Conservation (phyloP, 306 rosid genomes). For the Comarum palustre region DNA sequence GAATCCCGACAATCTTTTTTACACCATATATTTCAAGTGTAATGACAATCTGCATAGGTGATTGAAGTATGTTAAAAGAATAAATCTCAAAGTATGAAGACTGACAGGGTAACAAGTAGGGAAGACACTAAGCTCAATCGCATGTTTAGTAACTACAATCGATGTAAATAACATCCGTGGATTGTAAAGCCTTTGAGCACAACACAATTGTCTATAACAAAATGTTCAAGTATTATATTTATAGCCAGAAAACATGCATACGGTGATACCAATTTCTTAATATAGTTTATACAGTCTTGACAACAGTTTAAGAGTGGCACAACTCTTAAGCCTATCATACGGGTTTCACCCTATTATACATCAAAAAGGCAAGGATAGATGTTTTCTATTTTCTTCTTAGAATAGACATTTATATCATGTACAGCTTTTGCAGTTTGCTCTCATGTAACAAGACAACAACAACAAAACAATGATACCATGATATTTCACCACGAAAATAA, state of each 20-base stretch:
- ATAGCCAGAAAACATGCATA: not conserved
- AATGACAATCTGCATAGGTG: conserved; percentile 77
- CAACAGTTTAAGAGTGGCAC: not conserved
- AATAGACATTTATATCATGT: not conserved
- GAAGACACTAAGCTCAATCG: not conserved
- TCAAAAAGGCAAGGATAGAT: not conserved
- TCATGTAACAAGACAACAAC: not conserved
- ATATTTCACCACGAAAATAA: not conserved
- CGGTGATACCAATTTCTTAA: not conserved
- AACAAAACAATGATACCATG: not conserved
- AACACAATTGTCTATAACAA: not conserved
- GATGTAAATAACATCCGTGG: not conserved
- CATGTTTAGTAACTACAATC: conserved; percentile 8
- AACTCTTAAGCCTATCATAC: not conserved
- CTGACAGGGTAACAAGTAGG: not conserved
- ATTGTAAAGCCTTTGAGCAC: not conserved
- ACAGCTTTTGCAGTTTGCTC: not conserved
- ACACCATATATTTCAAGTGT: conserved; percentile 98
- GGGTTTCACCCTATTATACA: not conserved
- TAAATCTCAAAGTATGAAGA: not conserved
- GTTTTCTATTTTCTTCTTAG: not conserved
- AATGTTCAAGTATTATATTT: not conserved
- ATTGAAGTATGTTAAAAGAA: conserved; percentile 12
- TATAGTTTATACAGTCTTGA: not conserved
- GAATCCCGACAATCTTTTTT: conserved; percentile 88